These are phyloP conservation scores for Candida morakotiae DNA, from an alignment of 805 yeast species.

Conservation along the genomic window DNA sequence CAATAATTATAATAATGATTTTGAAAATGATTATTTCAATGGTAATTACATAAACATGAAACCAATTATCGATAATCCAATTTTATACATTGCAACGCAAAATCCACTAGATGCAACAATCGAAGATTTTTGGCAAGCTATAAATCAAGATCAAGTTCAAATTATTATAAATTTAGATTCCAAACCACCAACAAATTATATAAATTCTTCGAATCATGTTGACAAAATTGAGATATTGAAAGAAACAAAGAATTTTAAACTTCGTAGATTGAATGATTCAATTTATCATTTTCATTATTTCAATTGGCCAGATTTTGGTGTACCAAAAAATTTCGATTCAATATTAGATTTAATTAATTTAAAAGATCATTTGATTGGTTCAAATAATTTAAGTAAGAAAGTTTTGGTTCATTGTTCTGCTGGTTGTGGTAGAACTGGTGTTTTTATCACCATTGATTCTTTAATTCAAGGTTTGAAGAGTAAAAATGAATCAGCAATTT, in stretches of 20 bases:
- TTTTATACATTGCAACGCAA: slow-evolving; percentile 42
- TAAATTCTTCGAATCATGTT: slow-evolving; percentile 3
- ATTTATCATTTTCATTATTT: slow-evolving; percentile 38
- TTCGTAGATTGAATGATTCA: slow-evolving; percentile 12
- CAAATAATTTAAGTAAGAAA: slow-evolving; percentile 9
- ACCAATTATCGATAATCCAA: slow-evolving; percentile 15
- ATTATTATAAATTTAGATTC: slow-evolving; percentile 20
- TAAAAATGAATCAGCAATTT: background rate
- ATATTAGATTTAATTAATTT: slow-evolving; percentile 28
- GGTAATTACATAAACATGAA: slow-evolving; percentile 38
- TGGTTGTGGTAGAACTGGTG: slow-evolving; percentile 58
- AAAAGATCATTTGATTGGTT: slow-evolving; percentile 23
- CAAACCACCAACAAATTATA: no score
- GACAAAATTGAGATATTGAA: slow-evolving; percentile 6
- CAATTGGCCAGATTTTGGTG: slow-evolving; percentile 48
- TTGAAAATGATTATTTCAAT: slow-evolving; percentile 39
- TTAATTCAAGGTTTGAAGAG: slow-evolving; percentile 22
- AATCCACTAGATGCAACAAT: slow-evolving; percentile 38
- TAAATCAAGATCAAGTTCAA: slow-evolving; percentile 30
- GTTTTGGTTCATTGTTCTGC: slow-evolving; percentile 54
- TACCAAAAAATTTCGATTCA: slow-evolving; percentile 29
- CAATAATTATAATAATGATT: slow-evolving; percentile 7
- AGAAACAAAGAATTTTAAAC: slow-evolving; percentile 13
- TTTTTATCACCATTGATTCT: slow-evolving; percentile 45
- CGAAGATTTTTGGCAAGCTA: slow-evolving; percentile 41